Percentiles rank a stretch among this genome's conserved stretches.
phyloP scores from a whole-genome alignment of 2,329 filamentous ascomycete species.

The Colletotrichum tropicale region DNA sequence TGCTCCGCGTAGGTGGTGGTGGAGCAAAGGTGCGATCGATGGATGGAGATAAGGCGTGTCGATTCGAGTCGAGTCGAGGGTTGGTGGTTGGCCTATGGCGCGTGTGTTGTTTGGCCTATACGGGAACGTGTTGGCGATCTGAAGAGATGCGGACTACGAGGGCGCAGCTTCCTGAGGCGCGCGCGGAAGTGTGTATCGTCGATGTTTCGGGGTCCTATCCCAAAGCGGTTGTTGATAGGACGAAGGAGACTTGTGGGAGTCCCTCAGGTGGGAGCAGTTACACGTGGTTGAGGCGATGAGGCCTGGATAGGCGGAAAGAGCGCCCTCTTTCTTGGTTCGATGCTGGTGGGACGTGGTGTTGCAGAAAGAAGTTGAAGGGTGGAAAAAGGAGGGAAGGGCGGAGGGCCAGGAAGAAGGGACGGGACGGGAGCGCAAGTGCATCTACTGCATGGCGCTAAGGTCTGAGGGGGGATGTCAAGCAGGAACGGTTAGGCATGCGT shows the following conservation, averaged over 20 bases:
- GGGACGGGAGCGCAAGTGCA: conserved; percentile 22
- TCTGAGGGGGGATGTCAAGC: conserved; percentile 11
- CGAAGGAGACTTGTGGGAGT: not conserved
- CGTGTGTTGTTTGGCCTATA: not conserved
- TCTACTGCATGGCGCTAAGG: conserved; percentile 23
- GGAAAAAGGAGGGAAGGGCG: conserved; percentile 8
- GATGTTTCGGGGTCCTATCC: not conserved
- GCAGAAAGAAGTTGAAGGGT: conserved; percentile 6
- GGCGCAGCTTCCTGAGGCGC: conserved; percentile 3
- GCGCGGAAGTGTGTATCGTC: conserved; percentile 1
- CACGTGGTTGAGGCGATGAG: conserved; percentile 18
- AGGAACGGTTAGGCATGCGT: conserved; percentile 21
- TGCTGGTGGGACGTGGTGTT: conserved; percentile 5
- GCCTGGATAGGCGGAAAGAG: conserved; percentile 9
- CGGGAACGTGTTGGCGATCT: not conserved
- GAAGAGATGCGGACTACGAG: not conserved
- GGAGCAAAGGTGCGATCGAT: not conserved
- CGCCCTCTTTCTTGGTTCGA: conserved; percentile 14
- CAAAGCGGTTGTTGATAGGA: not conserved
- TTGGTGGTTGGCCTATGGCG: not conserved
- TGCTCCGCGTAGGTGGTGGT: conserved; percentile 6
- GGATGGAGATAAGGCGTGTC: conserved; percentile 1
- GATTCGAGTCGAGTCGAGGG: not conserved
- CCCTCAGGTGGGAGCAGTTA: conserved; percentile 1
- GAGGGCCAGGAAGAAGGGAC: conserved; percentile 13